phyloP scores from a whole-genome alignment of 306 rosid genomes.

The Argentina anserina region DNA sequence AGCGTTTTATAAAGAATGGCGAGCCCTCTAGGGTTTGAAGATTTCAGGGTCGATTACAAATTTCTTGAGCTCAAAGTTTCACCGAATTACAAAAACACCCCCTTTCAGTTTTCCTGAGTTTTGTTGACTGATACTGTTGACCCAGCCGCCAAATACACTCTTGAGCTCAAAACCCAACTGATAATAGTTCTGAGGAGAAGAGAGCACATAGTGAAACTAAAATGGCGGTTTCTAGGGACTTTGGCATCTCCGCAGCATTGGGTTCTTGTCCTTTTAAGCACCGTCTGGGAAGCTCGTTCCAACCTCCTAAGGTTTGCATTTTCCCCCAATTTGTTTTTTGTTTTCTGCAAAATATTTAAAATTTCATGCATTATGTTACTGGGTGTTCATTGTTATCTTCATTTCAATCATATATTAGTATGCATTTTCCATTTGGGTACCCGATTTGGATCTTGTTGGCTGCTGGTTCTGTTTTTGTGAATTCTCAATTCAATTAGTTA shows the following conservation, averaged over 20 bases:
- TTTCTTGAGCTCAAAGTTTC: neutral
- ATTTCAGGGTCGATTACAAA: neutral
- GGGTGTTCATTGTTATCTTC: neutral
- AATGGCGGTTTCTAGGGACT: neutral
- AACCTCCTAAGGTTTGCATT: neutral
- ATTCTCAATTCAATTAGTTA: neutral
- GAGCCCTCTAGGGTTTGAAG: neutral
- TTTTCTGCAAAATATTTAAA: neutral
- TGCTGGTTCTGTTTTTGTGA: neutral
- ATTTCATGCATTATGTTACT: neutral
- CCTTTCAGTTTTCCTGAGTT: neutral
- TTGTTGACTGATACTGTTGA: neutral
- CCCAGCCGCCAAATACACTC: neutral
- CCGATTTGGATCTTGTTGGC: neutral
- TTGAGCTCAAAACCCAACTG: neutral
- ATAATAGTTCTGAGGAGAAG: neutral
- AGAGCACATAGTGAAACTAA: neutral
- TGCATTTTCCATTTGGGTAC: neutral
- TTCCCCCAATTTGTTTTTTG: neutral
- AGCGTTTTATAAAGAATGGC: neutral
- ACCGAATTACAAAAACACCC: neutral
- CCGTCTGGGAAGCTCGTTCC: neutral
- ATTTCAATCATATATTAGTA: neutral
- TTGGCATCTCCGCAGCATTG: neutral
- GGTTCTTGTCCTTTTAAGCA: slow-evolving; percentile 2